A percentile compares a stretch with the other conserved stretches of the same genome.
Evolutionary conservation across 768 basidiomycete species (phyloP).

Genomic region (Termitomyces sp.): DNA sequence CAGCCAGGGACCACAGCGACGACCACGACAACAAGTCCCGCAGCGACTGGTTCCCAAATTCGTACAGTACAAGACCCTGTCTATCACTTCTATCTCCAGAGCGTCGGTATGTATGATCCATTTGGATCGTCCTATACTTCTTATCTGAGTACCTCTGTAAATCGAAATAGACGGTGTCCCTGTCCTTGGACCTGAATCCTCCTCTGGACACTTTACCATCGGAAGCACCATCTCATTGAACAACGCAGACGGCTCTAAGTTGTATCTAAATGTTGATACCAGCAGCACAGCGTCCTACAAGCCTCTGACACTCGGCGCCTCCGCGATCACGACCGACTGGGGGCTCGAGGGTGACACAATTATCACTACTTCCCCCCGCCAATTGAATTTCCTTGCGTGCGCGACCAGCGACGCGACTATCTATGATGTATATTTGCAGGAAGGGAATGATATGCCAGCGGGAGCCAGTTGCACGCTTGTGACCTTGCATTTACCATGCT

Average conservation of each 20-base stretch:
- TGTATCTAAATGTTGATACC: slow-evolving; percentile 47
- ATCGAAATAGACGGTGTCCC: slow-evolving; percentile 37
- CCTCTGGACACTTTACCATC: slow-evolving; percentile 49
- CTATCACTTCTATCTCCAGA: slow-evolving; percentile 56
- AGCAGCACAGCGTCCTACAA: slow-evolving; percentile 44
- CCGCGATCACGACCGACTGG: slow-evolving; percentile 52
- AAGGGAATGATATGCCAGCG: slow-evolving; percentile 44
- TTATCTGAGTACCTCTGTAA: not conserved
- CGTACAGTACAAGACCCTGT: slow-evolving; percentile 50
- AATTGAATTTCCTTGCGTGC: slow-evolving; percentile 56
- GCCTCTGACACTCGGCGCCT: slow-evolving; percentile 39
- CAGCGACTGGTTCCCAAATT: slow-evolving; percentile 45
- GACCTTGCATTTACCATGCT: slow-evolving; percentile 41
- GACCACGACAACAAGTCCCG: slow-evolving; percentile 29
- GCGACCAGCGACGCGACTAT: slow-evolving; percentile 35
- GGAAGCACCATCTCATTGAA: slow-evolving; percentile 43
- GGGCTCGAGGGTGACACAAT: slow-evolving; percentile 58
- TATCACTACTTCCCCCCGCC: slow-evolving; percentile 47
- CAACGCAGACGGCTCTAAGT: slow-evolving; percentile 33
- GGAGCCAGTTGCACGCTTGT: slow-evolving; percentile 34
- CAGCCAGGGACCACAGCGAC: slow-evolving; percentile 26
- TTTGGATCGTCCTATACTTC: not conserved
- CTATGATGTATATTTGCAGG: slow-evolving; percentile 48
- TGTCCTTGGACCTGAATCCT: slow-evolving; percentile 48
- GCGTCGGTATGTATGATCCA: slow-evolving; percentile 30